A percentile compares a stretch with the other conserved stretches of the same genome.
These are phyloP conservation scores for Knoxdaviesia capensis DNA, from an alignment of 2,329 filamentous ascomycete genomes.

Conservation along the genomic window DNA sequence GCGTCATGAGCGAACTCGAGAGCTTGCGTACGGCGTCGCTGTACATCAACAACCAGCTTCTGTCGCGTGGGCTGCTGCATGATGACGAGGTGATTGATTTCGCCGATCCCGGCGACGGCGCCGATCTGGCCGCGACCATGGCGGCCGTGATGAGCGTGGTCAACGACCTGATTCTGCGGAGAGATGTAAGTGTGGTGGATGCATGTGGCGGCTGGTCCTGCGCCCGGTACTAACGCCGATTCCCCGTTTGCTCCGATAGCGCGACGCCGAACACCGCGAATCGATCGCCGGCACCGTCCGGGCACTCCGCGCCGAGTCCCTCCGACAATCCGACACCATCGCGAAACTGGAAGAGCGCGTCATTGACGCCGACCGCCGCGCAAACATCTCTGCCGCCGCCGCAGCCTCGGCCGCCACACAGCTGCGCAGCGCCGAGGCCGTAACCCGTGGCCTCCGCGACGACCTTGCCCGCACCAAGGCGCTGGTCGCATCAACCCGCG, in stretches of 20 bases:
- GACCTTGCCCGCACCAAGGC: conserved; percentile 64
- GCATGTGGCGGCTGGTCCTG: neutral
- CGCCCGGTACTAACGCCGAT: too few species aligned
- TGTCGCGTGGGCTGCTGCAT: conserved; percentile 42
- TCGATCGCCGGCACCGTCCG: conserved; percentile 62
- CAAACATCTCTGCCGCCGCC: conserved; percentile 43
- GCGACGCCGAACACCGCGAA: conserved; percentile 78
- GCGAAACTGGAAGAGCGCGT: conserved; percentile 33
- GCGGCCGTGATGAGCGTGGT: conserved; percentile 78
- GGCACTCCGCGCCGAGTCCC: conserved; percentile 51
- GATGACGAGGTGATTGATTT: conserved; percentile 69
- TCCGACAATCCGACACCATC: conserved; percentile 52
- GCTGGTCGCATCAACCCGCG: conserved; percentile 62
- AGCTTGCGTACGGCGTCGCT: conserved; percentile 47
- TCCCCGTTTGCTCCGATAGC: conserved; percentile 24
- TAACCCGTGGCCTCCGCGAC: conserved; percentile 60
- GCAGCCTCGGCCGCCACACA: conserved; percentile 50
- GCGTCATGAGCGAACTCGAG: conserved; percentile 33
- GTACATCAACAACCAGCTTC: conserved; percentile 54
- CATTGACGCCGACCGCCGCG: conserved; percentile 31
- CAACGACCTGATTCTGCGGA: conserved; percentile 76
- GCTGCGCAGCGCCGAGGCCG: conserved; percentile 53
- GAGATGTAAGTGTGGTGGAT: conserved; percentile 45
- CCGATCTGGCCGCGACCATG: conserved; percentile 46
- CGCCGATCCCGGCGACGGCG: conserved; percentile 45